These are phyloP conservation scores for Fraxinus velutina DNA, from an alignment of 305 asterid species.

Conservation along the genomic window DNA sequence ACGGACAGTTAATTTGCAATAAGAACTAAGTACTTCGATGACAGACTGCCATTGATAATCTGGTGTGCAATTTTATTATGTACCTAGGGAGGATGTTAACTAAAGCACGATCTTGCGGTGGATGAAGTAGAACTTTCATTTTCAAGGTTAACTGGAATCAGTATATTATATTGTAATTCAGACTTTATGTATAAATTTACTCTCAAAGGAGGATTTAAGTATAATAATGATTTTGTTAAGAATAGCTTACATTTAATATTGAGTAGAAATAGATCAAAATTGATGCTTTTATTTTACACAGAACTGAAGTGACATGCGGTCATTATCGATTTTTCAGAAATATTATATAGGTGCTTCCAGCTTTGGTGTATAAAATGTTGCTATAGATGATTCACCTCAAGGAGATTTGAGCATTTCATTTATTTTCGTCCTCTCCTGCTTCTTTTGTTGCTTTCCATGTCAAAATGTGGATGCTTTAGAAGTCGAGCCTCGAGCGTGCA, in stretches of 20 bases:
- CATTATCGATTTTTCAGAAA: background rate
- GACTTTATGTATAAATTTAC: background rate
- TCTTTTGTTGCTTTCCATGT: background rate
- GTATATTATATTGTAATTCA: background rate
- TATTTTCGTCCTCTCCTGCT: background rate
- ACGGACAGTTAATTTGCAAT: background rate
- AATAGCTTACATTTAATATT: background rate
- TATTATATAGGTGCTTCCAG: background rate
- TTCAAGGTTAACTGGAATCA: background rate
- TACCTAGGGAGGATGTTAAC: background rate
- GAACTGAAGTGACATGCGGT: background rate
- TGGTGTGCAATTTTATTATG: background rate
- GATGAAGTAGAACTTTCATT: background rate
- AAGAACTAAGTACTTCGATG: background rate
- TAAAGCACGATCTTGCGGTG: background rate
- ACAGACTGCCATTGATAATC: background rate
- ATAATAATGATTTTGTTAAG: constrained; percentile 8
- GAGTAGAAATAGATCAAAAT: background rate
- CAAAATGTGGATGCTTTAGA: background rate
- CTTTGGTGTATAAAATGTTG: constrained; percentile 7
- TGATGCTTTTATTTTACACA: background rate
- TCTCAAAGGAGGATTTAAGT: background rate
- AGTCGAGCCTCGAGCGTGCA: background rate
- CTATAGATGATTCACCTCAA: background rate
- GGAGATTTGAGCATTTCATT: background rate